Base-by-base conservation (phyloP, 2,329 filamentous ascomycete genomes). In the Acephala macrosclerotiorum region DNA sequence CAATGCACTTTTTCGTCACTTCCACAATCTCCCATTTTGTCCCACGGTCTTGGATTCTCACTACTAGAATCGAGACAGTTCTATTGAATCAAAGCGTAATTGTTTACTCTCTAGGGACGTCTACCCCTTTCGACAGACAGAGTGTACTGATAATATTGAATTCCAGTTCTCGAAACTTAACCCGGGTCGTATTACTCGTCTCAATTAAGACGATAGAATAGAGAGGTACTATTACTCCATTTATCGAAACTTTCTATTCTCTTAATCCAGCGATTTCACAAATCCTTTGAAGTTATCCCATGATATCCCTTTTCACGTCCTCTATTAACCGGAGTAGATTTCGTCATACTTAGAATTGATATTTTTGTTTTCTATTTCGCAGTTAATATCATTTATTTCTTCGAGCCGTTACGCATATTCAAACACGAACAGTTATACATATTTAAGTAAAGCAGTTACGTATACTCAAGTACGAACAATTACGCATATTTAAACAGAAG, bases 111-210 rank as follows among this genome's bases (percentile, higher is more conserved):
- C 38, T 14, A 42, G 38, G 38, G 38, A 42, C 38, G 38, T 42
- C 38, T 12, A 42, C 38, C 38, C 38, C 18, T 42, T 42, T 42
- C 38, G 38, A 42, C 38, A 14, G 38, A 42, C 38, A 42, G 12
- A 42, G 38, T 42, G 12, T 42, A n/a, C 38, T 42, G 12, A 42
- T 42, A 42, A 42, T 42, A 12, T 42, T 42, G 12, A 42, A 42
- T 42, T 42, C 38, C 38, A 42, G 38, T 12, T 42, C 38, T 42
- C 38, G 38, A n/a, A 12, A 12, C 38, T 42, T n/a, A 42, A 42
- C 38, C 38, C 38, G 38, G 38, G 38, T 42, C 38, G 38, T 42
- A 42, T 42, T 42, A n/a, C 38, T 42, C 38, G 38, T 42, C 38
- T 42, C 12, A 42, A 42, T 12, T 12, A 42, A 42, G 38, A 42